A percentile compares a stretch with the other conserved stretches of the same genome.
Conservation (phyloP, 148 eudicot genomes). For the Hydrangea macrophylla region DNA sequence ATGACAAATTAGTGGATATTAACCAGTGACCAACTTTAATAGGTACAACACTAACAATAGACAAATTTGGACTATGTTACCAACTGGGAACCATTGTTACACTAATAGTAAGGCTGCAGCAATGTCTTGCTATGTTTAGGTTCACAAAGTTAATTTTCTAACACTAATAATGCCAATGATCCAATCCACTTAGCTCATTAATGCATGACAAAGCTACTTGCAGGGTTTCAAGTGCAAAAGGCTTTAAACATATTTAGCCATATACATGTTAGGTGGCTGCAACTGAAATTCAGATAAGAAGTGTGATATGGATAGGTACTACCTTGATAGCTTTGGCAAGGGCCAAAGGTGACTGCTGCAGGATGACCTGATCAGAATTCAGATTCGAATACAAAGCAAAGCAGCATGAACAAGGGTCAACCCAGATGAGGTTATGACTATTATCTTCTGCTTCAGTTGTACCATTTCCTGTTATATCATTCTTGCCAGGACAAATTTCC, state of each 20-base stretch:
- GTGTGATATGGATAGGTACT: not conserved
- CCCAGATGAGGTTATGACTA: constrained; percentile 58
- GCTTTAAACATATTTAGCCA: too few relatives aligned
- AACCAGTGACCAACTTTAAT: constrained; percentile 1
- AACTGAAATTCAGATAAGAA: not conserved
- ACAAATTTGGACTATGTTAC: not conserved
- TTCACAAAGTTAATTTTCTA: not conserved
- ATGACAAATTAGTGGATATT: not conserved
- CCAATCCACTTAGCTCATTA: not conserved
- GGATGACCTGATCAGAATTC: constrained; percentile 58
- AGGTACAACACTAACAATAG: not conserved
- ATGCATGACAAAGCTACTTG: not conserved
- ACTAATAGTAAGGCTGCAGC: not conserved
- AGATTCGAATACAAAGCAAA: constrained; percentile 83
- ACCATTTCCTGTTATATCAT: constrained; percentile 21
- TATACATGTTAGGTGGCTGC: not conserved
- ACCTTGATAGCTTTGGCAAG: constrained; percentile 94
- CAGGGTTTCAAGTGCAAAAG: not conserved
- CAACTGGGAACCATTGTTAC: not conserved
- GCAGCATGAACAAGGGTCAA: constrained; percentile 78
- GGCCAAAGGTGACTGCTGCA: constrained; percentile 87
- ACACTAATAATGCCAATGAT: not conserved
- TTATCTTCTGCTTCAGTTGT: constrained; percentile 29
- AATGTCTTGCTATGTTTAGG: not conserved
- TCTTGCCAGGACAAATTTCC: constrained; percentile 3